These are phyloP conservation scores for Xylariaceae sp. DNA, from an alignment of 2,329 filamentous ascomycete species.

Conservation along the genomic window DNA sequence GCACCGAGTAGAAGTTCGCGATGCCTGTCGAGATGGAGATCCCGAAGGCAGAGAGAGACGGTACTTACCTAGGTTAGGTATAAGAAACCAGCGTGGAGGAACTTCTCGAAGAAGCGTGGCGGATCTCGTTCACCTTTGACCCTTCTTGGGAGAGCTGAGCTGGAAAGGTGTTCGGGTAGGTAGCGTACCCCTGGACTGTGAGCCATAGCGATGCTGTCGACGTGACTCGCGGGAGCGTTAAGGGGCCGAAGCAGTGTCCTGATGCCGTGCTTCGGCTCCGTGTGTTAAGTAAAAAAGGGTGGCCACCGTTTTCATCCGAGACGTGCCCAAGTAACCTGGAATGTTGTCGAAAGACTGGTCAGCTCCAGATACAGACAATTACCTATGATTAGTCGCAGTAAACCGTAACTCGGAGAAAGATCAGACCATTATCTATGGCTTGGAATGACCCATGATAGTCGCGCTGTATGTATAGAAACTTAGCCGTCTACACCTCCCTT, in stretches of 20 bases:
- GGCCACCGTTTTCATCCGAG: not conserved
- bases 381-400: not conserved
- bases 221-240: conserved; percentile 44
- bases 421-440: no score
- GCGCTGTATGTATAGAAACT: no score
- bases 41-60: conserved; percentile 31
- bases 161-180: conserved; percentile 46
- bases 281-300: not conserved
- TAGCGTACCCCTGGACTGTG: conserved; percentile 50
- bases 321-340: no score
- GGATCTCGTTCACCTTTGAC: conserved; percentile 38
- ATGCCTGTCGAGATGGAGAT: conserved; percentile 32
- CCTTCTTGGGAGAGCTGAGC: conserved; percentile 27
- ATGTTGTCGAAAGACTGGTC: not conserved
- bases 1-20: conserved; percentile 30
- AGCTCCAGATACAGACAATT: no score
- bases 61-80: no score
- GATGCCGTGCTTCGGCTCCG: conserved; percentile 39
- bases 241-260: conserved; percentile 41
- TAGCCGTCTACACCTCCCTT: no score
- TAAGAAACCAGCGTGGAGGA: conserved; percentile 41
- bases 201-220: conserved; percentile 50
- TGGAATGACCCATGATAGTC: no score
- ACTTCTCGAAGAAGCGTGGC: conserved; percentile 46
- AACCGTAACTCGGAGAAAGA: no score